These are phyloP conservation scores for Fusarium nodosum DNA, from an alignment of 2,329 filamentous ascomycete species.

Conservation along the genomic window DNA sequence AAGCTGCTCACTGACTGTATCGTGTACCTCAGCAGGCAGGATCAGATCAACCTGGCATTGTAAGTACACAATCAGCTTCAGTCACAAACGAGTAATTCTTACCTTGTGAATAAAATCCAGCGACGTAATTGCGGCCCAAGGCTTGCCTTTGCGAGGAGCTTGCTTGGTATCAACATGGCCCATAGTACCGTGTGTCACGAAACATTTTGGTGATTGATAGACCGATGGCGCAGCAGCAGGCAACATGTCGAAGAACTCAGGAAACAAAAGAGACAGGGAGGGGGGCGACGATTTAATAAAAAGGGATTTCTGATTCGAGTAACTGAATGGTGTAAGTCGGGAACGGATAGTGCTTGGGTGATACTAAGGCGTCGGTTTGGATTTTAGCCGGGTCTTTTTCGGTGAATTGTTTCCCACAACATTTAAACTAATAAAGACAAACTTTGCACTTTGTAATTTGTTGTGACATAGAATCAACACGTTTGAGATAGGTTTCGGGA, in stretches of 20 bases:
- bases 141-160: conserved; percentile 78
- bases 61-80: not conserved
- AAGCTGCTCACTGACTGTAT: conserved; percentile 67
- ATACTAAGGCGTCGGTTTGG: conserved; percentile 12
- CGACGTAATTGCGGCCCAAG: conserved; percentile 76
- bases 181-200: conserved; percentile 77
- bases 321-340: conserved; percentile 20
- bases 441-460: conserved; percentile 61
- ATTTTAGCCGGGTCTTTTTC: conserved; percentile 49
- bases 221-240: conserved; percentile 60
- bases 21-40: conserved; percentile 74
- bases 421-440: conserved; percentile 58
- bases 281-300: not conserved
- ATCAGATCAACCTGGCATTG: conserved; percentile 71
- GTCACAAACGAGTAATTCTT: not conserved
- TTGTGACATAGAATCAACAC: conserved; percentile 19
- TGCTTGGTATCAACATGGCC: conserved; percentile 78
- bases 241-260: conserved; percentile 58
- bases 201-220: conserved; percentile 76
- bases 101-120: conserved; percentile 79
- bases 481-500: not conserved
- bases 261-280: not conserved
- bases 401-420: conserved; percentile 40
- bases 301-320: not conserved
- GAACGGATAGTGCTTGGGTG: conserved; percentile 11